Conservation (phyloP, 805 yeast species). For the Blastobotrys chiropterorum region DNA sequence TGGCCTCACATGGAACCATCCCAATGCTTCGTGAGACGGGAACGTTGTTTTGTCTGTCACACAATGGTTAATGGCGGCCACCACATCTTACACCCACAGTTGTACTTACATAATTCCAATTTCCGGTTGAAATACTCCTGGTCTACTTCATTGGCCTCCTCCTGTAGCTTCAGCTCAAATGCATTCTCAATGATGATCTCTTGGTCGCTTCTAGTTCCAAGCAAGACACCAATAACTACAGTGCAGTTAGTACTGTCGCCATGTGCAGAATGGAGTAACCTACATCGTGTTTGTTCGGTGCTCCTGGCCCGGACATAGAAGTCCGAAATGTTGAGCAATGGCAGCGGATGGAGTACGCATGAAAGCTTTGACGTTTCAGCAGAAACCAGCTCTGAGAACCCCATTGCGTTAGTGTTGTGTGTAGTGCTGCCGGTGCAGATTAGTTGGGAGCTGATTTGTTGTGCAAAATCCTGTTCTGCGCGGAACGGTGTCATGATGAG, state of each 20-base stretch:
- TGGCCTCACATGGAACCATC: constrained; percentile 27
- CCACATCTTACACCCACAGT: neutral
- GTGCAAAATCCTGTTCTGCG: no score
- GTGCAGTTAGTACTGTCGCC: no score
- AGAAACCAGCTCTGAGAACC: no score
- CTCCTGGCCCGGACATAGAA: constrained; percentile 25
- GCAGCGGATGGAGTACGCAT: constrained; percentile 29
- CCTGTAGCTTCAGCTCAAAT: constrained; percentile 24
- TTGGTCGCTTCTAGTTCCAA: constrained; percentile 28
- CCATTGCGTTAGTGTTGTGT: no score
- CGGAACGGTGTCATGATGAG: no score
- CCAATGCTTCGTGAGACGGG: constrained; percentile 29
- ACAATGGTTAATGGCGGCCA: constrained; percentile 2
- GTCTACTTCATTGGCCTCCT: constrained; percentile 19
- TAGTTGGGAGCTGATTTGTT: no score
- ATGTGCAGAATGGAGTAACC: no score
- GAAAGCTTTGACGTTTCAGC: constrained; percentile 2
- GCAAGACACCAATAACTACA: constrained; percentile 29
- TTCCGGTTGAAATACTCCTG: constrained; percentile 19
- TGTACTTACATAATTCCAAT: constrained; percentile 23
- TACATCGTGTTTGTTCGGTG: constrained; percentile 14
- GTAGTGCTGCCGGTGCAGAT: no score
- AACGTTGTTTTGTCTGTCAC: constrained; percentile 23
- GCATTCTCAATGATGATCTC: constrained; percentile 28
- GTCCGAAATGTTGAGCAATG: constrained; percentile 32